A percentile compares a stretch with the other conserved stretches of the same genome.
Evolutionary conservation across 371 early-diverging fungal species (phyloP).

Genomic region (Actinomortierella wolfii): DNA sequence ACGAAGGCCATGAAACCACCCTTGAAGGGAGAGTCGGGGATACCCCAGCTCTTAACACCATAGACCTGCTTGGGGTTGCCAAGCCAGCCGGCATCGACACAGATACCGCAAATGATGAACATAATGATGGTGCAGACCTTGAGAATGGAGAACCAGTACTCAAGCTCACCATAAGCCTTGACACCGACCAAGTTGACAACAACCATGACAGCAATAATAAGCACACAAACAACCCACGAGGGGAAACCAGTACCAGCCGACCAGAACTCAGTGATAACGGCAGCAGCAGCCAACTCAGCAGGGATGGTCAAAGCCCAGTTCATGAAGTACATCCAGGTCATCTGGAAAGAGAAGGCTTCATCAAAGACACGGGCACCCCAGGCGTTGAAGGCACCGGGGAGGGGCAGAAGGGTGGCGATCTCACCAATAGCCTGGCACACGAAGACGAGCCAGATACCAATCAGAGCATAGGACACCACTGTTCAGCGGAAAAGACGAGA

Average conservation of each 20-base stretch:
- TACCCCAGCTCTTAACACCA: conserved; percentile 60
- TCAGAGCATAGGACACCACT: conserved; percentile 68
- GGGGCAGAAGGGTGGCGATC: conserved; percentile 83
- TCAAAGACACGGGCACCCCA: conserved; percentile 85
- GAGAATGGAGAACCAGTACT: conserved; percentile 74
- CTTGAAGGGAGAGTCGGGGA: conserved; percentile 69
- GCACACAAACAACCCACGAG: conserved; percentile 61
- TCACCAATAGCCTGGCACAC: conserved; percentile 88
- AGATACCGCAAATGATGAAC: conserved; percentile 70
- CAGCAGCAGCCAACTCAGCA: conserved; percentile 79
- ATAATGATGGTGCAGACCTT: conserved; percentile 69
- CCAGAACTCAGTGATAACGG: conserved; percentile 82
- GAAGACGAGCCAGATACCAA: conserved; percentile 79
- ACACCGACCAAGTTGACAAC: conserved; percentile 66
- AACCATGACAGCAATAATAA: conserved; percentile 62
- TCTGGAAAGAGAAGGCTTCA: conserved; percentile 74
- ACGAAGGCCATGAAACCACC: conserved; percentile 61
- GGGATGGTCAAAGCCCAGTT: conserved; percentile 87
- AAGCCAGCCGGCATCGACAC: conserved; percentile 51
- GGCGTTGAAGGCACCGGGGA: conserved; percentile 84
- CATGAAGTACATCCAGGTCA: conserved; percentile 69
- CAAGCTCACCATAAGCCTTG: conserved; percentile 73
- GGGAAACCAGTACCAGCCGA: conserved; percentile 53
- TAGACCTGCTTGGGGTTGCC: conserved; percentile 46
- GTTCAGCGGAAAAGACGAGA: conserved; percentile 12